phyloP scores from a whole-genome alignment of 2,329 filamentous ascomycete genomes.

The Samsoniella hepiali region DNA sequence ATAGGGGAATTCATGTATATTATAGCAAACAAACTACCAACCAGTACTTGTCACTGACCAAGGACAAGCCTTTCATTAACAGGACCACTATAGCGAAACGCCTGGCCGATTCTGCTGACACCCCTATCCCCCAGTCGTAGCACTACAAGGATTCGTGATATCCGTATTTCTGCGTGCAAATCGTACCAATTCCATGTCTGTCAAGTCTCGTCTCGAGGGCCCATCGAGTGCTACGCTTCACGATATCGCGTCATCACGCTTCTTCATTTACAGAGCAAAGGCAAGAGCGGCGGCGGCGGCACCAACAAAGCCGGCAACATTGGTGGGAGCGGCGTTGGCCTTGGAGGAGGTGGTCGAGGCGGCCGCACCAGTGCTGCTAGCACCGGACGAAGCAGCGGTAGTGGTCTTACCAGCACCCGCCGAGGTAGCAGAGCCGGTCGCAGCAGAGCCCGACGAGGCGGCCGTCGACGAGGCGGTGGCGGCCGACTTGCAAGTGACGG shows the following conservation, averaged over 20 bases:
- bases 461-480: neutral
- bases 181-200: neutral
- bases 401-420: neutral
- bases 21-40: neutral
- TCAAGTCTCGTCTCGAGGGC: neutral
- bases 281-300: conserved; percentile 19
- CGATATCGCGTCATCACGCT: too few relatives aligned
- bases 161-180: neutral
- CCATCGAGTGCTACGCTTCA: neutral
- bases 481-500: conserved; percentile 35
- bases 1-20: conserved; percentile 2
- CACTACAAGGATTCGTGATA: neutral
- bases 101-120: neutral
- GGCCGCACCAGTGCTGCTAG: neutral
- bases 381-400: neutral
- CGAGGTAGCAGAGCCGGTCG: neutral
- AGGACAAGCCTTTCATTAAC: neutral
- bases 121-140: neutral
- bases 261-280: conserved; percentile 12
- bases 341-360: conserved; percentile 6
- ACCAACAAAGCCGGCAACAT: conserved; percentile 17
- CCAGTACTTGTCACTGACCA: neutral
- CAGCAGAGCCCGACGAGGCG: neutral
- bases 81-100: neutral
- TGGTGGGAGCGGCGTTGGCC: conserved; percentile 10